Conservation (phyloP, 169 alveolate genomes). For the Ichthyophthirius multifiliis region DNA sequence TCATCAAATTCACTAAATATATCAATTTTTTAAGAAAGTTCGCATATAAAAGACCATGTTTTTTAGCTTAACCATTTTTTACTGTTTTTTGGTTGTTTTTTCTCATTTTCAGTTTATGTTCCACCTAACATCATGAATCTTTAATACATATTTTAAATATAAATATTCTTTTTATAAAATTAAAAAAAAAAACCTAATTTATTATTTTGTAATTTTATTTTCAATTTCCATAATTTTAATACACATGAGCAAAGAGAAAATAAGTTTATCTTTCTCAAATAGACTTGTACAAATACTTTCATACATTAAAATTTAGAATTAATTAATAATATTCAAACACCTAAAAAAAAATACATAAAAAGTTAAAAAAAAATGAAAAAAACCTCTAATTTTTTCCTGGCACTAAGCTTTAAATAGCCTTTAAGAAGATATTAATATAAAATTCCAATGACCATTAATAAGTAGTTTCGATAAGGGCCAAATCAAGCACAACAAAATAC, state of each 20-base stretch:
- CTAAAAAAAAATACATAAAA: slow-evolving; percentile 24
- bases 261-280: slow-evolving; percentile 85
- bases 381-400: slow-evolving; percentile 55
- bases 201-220: slow-evolving; percentile 57
- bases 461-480: slow-evolving; percentile 84
- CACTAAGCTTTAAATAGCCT: slow-evolving; percentile 67
- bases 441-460: slow-evolving; percentile 86
- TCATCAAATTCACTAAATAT: slow-evolving; percentile 72
- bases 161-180: not conserved
- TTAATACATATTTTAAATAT: not conserved
- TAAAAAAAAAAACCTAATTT: slow-evolving; percentile 47
- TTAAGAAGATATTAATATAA: slow-evolving; percentile 69
- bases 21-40: slow-evolving; percentile 64
- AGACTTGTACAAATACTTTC: slow-evolving; percentile 82
- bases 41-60: slow-evolving; percentile 80
- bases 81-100: slow-evolving; percentile 59
- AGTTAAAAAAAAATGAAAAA: slow-evolving; percentile 1
- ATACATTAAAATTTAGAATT: slow-evolving; percentile 70
- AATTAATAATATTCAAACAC: slow-evolving; percentile 61
- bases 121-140: slow-evolving; percentile 87
- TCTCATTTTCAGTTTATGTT: slow-evolving; percentile 55
- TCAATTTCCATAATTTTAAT: slow-evolving; percentile 77
- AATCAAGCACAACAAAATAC: slow-evolving; percentile 84
- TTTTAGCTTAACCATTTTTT: slow-evolving; percentile 65
- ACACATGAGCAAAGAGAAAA: slow-evolving; percentile 78